Percentiles rank a stretch among this genome's conserved stretches.
These are phyloP conservation scores for Endothia cerciana DNA, from an alignment of 2,329 filamentous ascomycete species.

Conservation along the genomic window DNA sequence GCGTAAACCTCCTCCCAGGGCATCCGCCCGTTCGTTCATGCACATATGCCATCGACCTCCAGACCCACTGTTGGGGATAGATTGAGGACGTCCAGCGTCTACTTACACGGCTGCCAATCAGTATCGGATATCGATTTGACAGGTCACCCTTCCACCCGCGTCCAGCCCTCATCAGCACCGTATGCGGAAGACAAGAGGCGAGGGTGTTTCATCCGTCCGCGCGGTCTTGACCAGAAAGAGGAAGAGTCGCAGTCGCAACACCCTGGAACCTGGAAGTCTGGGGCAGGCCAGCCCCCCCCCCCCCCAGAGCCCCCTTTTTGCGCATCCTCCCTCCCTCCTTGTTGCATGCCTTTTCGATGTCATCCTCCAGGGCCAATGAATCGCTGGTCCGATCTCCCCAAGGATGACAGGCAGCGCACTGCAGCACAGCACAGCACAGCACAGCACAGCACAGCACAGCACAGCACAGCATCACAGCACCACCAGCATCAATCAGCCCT, in stretches of 20 bases:
- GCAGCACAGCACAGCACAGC: not conserved
- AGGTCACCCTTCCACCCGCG: slow-evolving; percentile 1
- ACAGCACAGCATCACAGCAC: not conserved
- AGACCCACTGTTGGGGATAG: slow-evolving; percentile 8
- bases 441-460: slow-evolving; percentile 1
- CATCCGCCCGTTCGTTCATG: slow-evolving; percentile 5
- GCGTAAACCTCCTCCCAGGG: not conserved
- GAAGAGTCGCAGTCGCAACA: not conserved
- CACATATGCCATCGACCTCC: not conserved
- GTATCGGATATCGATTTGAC: slow-evolving; percentile 7
- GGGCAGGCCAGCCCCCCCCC: not conserved
- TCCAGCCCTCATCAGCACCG: not conserved
- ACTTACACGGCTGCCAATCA: not conserved
- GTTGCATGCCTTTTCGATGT: slow-evolving; percentile 3
- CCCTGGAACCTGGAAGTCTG: slow-evolving; percentile 8
- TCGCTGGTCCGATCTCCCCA: not conserved
- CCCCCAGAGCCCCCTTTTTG: not conserved
- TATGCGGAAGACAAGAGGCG: not conserved
- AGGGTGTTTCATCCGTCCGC: slow-evolving; percentile 18
- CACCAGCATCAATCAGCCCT: not conserved
- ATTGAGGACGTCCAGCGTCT: slow-evolving; percentile 3
- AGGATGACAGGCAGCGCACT: not conserved
- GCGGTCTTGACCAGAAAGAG: slow-evolving; percentile 11
- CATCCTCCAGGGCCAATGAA: slow-evolving; percentile 5
- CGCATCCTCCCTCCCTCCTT: slow-evolving; percentile 17